phyloP scores from a whole-genome alignment of 495 filamentous ascomycete genomes.

The Penicillium macrosclerotiorum region DNA sequence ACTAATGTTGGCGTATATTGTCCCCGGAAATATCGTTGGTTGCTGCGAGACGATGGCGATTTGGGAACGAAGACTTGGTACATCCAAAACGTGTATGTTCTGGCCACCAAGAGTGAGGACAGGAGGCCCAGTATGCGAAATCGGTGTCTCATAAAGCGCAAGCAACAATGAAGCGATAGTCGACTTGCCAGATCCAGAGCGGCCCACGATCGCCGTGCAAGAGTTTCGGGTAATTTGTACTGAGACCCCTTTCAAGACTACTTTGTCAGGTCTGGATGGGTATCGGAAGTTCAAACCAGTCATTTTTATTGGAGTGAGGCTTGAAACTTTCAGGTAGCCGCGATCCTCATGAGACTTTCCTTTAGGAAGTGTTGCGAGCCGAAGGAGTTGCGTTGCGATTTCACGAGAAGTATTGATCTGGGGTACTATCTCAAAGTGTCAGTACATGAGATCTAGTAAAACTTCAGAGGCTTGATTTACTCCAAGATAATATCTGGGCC shows the following conservation, averaged over 20 bases:
- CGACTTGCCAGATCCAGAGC: constrained; percentile 85
- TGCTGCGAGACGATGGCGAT: constrained; percentile 77
- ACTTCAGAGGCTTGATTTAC: too few species aligned
- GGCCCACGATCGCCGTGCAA: constrained; percentile 74
- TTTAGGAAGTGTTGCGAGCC: constrained; percentile 61
- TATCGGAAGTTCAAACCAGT: constrained; percentile 65
- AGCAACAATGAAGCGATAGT: constrained; percentile 78
- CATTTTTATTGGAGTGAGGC: constrained; percentile 61
- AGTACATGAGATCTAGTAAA: too few species aligned
- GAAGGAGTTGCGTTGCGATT: constrained; percentile 70
- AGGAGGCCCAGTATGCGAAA: constrained; percentile 13
- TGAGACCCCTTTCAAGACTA: constrained; percentile 57
- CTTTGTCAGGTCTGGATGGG: constrained; percentile 51
- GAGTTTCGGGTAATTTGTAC: constrained; percentile 58
- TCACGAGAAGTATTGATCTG: constrained; percentile 73
- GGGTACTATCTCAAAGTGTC: constrained; percentile 51
- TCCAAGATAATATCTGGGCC: constrained; percentile 62
- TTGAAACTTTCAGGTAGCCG: constrained; percentile 42
- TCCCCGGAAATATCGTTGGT: constrained; percentile 72
- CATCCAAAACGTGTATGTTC: constrained; percentile 57
- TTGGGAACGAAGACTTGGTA: constrained; percentile 60
- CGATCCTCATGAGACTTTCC: constrained; percentile 56
- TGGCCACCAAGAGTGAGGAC: constrained; percentile 55
- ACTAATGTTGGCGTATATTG: constrained; percentile 72
- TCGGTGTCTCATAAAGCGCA: constrained; percentile 55